Base-by-base conservation (phyloP, 2,329 filamentous ascomycete species). In the Xylariaceae sp. region DNA sequence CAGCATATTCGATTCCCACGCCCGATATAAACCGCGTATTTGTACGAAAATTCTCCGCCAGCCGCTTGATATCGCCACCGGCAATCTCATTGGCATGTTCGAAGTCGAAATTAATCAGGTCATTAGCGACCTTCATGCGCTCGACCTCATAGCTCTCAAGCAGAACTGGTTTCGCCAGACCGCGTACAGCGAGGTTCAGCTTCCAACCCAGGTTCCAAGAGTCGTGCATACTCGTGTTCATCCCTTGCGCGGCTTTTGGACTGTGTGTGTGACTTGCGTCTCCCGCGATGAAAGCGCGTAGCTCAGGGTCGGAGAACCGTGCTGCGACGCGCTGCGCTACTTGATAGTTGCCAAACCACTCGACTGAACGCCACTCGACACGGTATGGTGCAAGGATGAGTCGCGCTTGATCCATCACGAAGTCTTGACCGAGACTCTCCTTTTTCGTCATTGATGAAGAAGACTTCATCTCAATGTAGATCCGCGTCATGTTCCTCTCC, bases 21-120 rank as follows among this genome's bases (percentile, higher is more conserved):
- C 85, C 85, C 0, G 83, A 85, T 54, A 88, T 88, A 66, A 88
- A 88, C 7, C 81, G 78, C 27, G 86, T 77, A 45, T 88, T 87
- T 37, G 79, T 80, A 37, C 77, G 72, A 61, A 88, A 88, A 63
- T 88, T 88, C 52, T 79, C 74, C 0, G 82, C 80, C 2, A 88
- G 70, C 1, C 79, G 80, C 38, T 73, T 72, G 12, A 78, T 73
- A 51, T 88, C 82, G 23, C 83, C 83, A 4, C 73, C 75, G 17
- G 80, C 74, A 55, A 80, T 77, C 56, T 77, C 72, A 55, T 76
- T 77, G 37, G 77, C 76, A 53, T 80, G 77, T 48, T 68, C 69
- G 48, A 75, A 73, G 59, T 81, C 78, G 55, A 81, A 81, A 60
- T 78, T 72, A 49, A 81, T 76, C 16, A 81, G 68, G 48, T 81